Base-by-base conservation (phyloP, 2,329 filamentous ascomycete genomes). In the Acephala macrosclerotiorum region DNA sequence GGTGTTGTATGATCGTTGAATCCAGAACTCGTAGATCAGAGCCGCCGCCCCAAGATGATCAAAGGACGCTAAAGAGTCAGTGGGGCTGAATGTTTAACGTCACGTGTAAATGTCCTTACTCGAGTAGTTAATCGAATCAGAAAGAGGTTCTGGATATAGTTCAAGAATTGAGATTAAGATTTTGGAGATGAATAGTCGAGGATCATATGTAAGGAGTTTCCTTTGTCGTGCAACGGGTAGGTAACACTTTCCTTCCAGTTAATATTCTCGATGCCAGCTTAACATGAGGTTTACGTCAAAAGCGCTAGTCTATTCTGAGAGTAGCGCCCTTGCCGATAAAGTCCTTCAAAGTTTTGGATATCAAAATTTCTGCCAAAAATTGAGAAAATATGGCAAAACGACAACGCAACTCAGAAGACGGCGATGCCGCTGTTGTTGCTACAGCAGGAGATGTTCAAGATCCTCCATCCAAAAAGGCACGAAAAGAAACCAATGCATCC, bases 391-490 rank as follows among this genome's bases (percentile, higher is more conserved):
- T 71, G 67, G 66, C 63, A 22, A 77, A 77, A 69, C 70, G 75
- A 65, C 71, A 70, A 66, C 69, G 70, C 33, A 59, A 58, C 7
- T 51, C 62, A 45, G 73, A 72, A n/a, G 68, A 72, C 11, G 70
- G 65, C 11, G 73, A 71, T 38, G 67, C 63, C 26, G 59, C 64
- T 42, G 35, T 61, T 11, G 64, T 67, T 25, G 40, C 60, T 18
- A 55, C 58, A 16, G 63, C 68, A 14, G 67, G 72, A 35, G 66
- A 68, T 55, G 65, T 66, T 33, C 67, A 68, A 60, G 67, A 67
- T 47, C 74, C 76, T 51, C 79, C 81, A 16, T 75, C 79, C 42
- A 90, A 90, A 76, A 88, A 87, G 74, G 79, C 84, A 35, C 81
- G 85, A 69, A 83, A 86, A 64, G 87, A 89, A 66, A 85, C 86